Base-by-base conservation (phyloP, 2,329 filamentous ascomycete species). In the Drechslerella dactyloides region DNA sequence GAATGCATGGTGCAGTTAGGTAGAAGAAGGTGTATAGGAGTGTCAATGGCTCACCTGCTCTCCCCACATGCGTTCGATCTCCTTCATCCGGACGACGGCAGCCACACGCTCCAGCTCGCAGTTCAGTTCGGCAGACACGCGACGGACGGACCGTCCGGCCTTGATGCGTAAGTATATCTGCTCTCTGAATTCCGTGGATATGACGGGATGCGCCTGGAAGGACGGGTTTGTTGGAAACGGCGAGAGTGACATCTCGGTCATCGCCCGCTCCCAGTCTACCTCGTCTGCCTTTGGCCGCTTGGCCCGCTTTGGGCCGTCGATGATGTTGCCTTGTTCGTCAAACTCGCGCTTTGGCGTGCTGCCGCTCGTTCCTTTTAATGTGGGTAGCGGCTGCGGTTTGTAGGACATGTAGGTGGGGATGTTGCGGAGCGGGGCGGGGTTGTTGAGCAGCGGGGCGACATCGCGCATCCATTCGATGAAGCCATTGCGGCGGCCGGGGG, bases 41-140 rank as follows among this genome's bases (percentile, higher is more conserved):
- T 17, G 55, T 51, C 15, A 10, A 69, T 44, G 33, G 82, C 90
- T 84, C 85, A 96, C 93, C 83, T 93, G 84, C 76, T 83, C 79
- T 74, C 84, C 79, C 90, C 89, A 92, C 75, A 88, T 83, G 81
- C 89, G 91, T 82, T 97, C 91, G 75, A 96, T 83, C 79, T 91
- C 87, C 82, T 93, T 93, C 77, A 97, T 82, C 76, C 93, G 84
- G 69, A 96, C 89, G 19, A 96, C 90, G 21, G 93, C 93, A 27
- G 88, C 92, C 17, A 96, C 89, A 76, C 93, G 85, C 77, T 90
- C 86, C 80, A 96, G 89, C 77, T 94, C 91, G 23, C 96, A 86
- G 27, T 87, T 86, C 76, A 90, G 85, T 77, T 91, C 85, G 0
- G 89, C 89, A 77, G 90, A 93, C 19, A 96, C 90, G 48, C 85